Conservation (phyloP, 352 stramenopile species). For the Phytophthora cryptogea region DNA sequence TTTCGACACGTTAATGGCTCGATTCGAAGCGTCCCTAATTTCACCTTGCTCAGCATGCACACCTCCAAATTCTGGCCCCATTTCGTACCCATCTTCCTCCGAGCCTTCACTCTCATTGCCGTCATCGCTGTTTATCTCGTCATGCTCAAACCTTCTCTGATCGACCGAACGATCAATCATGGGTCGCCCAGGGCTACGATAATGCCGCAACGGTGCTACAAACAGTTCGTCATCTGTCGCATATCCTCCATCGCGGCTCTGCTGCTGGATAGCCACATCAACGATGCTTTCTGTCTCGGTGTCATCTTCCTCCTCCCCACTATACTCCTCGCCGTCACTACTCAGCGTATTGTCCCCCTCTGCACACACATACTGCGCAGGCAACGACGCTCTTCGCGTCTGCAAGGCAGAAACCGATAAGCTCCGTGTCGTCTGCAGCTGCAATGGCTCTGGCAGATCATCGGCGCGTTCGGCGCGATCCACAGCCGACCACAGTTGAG, state of each 20-base stretch:
- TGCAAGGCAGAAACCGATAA: conserved; percentile 9
- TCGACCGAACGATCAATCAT: not conserved
- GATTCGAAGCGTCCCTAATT: conserved; percentile 50
- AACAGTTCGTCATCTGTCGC: conserved; percentile 9
- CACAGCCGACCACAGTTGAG: conserved; percentile 39
- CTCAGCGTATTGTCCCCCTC: conserved; percentile 29
- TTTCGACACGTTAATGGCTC: conserved; percentile 68
- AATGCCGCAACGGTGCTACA: conserved; percentile 3
- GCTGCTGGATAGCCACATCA: conserved; percentile 6
- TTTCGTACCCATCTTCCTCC: conserved; percentile 5
- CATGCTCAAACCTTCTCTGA: conserved; percentile 1
- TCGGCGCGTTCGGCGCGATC: conserved; percentile 24
- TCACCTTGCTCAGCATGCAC: conserved; percentile 33
- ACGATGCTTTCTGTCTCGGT: conserved; percentile 21
- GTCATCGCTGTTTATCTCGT: conserved; percentile 6
- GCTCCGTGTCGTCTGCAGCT: conserved; percentile 1
- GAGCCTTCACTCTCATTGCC: conserved; percentile 9
- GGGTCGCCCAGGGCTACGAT: not conserved
- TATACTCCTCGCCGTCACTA: conserved; percentile 27
- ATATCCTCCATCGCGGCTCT: conserved; percentile 12
- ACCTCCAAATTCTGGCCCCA: not conserved
- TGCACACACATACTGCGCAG: conserved; percentile 14
- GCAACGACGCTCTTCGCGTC: not conserved
- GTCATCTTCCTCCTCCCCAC: conserved; percentile 22
- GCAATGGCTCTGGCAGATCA: not conserved